Evolutionary conservation across 257 asterid species (phyloP).

Genomic region (Rubia yunnanensis): DNA sequence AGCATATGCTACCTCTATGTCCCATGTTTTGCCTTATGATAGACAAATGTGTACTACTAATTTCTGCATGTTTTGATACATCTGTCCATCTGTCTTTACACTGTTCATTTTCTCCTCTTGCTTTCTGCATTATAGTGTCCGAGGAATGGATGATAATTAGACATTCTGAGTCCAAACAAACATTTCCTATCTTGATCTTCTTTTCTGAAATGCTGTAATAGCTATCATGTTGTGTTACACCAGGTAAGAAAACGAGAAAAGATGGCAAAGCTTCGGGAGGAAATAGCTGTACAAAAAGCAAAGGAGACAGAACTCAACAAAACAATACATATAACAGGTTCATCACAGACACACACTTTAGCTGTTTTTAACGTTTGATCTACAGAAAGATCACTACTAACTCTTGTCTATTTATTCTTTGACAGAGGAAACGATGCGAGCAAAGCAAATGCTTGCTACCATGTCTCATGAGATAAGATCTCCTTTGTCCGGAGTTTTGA

Average conservation of each 20-base stretch:
- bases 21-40: neutral
- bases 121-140: neutral
- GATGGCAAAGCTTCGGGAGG: conserved; percentile 83
- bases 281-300: conserved; percentile 87
- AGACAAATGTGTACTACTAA: neutral
- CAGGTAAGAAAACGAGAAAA: conserved; percentile 77
- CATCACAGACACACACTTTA: neutral
- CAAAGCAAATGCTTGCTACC: conserved; percentile 92
- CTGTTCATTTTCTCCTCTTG: neutral
- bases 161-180: neutral
- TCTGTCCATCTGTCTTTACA: neutral
- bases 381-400: conserved; percentile 3
- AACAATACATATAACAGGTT: conserved; percentile 85
- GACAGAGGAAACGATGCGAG: conserved; percentile 92
- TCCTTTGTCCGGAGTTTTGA: conserved; percentile 82
- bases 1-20: no score
- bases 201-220: neutral
- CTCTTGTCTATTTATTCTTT: conserved; percentile 5
- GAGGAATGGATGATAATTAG: neutral
- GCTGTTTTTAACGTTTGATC: neutral
- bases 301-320: conserved; percentile 90
- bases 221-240: neutral
- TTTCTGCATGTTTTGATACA: neutral
- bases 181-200: neutral
- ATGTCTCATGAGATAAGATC: conserved; percentile 97